phyloP scores from a whole-genome alignment of 2,329 filamentous ascomycete genomes.

The Xylariaceae sp. region DNA sequence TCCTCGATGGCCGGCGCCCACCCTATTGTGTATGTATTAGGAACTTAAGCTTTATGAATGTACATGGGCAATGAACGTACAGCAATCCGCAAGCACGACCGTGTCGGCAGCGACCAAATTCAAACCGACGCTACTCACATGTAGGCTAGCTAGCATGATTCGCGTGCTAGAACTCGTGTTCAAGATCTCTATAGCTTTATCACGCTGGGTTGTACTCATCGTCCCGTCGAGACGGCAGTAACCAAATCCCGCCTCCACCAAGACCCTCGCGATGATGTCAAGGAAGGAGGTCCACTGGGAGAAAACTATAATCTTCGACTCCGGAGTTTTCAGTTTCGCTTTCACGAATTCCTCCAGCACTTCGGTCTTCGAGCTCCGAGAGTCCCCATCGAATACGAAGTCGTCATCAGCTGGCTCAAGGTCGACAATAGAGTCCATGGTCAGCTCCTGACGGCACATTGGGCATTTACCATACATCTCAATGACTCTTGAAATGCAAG shows the following conservation, averaged over 20 bases:
- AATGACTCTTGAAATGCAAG: conserved; percentile 76
- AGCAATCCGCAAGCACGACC: conserved; percentile 80
- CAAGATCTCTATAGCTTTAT: conserved; percentile 69
- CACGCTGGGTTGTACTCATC: conserved; percentile 72
- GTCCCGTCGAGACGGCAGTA: conserved; percentile 79
- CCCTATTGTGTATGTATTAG: conserved; percentile 48
- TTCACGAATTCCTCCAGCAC: conserved; percentile 74
- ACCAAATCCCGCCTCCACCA: conserved; percentile 61
- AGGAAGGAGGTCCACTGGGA: conserved; percentile 79
- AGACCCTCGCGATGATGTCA: conserved; percentile 69
- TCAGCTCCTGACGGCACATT: conserved; percentile 74
- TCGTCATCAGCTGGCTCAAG: conserved; percentile 61
- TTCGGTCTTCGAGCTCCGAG: conserved; percentile 80
- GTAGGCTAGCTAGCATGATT: conserved; percentile 79
- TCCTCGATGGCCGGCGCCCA: conserved; percentile 94
- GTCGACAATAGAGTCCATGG: conserved; percentile 62
- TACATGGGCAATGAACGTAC: conserved; percentile 40
- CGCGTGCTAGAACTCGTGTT: conserved; percentile 68
- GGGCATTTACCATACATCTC: conserved; percentile 79
- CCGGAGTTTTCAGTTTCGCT: conserved; percentile 65
- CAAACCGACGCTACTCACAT: conserved; percentile 82
- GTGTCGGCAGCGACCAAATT: conserved; percentile 87
- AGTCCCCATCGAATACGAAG: conserved; percentile 60
- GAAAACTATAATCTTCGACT: conserved; percentile 73
- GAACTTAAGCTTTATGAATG: background rate